A percentile compares a stretch with the other conserved stretches of the same genome.
These are phyloP conservation scores for Rickenella mellea DNA, from an alignment of 768 basidiomycete genomes.

Conservation along the genomic window DNA sequence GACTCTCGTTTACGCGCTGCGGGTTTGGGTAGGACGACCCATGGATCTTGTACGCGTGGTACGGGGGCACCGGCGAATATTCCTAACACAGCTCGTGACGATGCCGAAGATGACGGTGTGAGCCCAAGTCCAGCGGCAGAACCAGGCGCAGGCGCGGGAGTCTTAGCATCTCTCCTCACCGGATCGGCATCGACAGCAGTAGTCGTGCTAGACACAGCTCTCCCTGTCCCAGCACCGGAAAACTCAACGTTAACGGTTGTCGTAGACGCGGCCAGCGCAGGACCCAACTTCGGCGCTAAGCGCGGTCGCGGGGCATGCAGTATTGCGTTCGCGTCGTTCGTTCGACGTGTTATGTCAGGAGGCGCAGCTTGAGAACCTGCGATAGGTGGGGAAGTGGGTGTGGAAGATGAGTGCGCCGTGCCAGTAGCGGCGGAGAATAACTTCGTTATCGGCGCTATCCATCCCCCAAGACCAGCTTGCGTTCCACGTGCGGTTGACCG, in stretches of 20 bases:
- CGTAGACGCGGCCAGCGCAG: constrained; percentile 78
- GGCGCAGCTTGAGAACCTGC: too few relatives aligned
- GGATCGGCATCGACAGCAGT: constrained; percentile 23
- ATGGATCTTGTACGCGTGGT: constrained; percentile 43
- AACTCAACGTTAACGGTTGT: constrained; percentile 98
- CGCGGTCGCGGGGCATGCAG: constrained; percentile 24
- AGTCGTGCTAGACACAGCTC: constrained; percentile 38
- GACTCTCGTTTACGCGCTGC: constrained; percentile 2
- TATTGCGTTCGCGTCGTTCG: not conserved
- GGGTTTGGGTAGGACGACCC: constrained; percentile 54
- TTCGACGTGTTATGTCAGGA: too few relatives aligned
- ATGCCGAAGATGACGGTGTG: too few relatives aligned
- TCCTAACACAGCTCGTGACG: constrained; percentile 48
- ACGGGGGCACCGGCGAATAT: constrained; percentile 89
- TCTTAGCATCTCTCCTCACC: not conserved
- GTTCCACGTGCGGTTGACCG: constrained; percentile 20
- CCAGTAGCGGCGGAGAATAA: constrained; percentile 44
- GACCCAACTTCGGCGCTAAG: constrained; percentile 68
- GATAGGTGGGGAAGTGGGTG: not conserved
- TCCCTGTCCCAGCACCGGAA: constrained; percentile 57
- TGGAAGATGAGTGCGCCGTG: not conserved
- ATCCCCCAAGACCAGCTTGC: constrained; percentile 31
- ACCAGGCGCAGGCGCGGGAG: not conserved
- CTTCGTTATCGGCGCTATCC: constrained; percentile 85
- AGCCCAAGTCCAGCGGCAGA: too few relatives aligned